Percentiles rank a stretch among this genome's conserved stretches.
Evolutionary conservation across 768 basidiomycete species (phyloP).

Genomic region (Auriscalpium microsporum): DNA sequence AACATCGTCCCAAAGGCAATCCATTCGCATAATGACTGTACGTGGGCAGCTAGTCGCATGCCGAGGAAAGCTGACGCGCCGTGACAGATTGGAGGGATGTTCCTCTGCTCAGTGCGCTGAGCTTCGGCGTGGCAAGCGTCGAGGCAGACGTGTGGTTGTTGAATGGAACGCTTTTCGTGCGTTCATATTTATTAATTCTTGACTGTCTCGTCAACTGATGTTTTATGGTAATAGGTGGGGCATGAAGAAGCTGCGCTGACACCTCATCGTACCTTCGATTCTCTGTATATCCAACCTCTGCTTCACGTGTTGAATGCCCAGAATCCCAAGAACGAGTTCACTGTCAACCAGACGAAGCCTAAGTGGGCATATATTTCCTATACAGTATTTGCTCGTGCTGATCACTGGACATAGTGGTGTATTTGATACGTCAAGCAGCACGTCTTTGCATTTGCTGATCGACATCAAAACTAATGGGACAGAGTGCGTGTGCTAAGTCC

Average conservation of each 20-base stretch:
- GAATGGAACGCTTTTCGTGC: conserved; percentile 35
- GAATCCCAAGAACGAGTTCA: conserved; percentile 37
- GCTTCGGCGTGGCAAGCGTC: conserved; percentile 41
- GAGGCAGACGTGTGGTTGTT: conserved; percentile 47
- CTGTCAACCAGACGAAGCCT: conserved; percentile 28
- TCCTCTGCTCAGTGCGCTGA: conserved; percentile 39
- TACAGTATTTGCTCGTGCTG: neutral
- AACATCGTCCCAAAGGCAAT: conserved; percentile 38
- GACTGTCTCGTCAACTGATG: neutral
- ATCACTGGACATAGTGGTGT: conserved; percentile 30
- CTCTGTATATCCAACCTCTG: conserved; percentile 40
- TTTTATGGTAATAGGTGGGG: conserved; percentile 28
- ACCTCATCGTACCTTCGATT: conserved; percentile 35
- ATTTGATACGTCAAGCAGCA: conserved; percentile 36
- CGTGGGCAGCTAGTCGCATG: neutral
- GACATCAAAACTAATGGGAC: conserved; percentile 45
- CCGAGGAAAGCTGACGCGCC: neutral
- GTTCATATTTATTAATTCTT: conserved; percentile 10
- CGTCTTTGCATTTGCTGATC: conserved; percentile 38
- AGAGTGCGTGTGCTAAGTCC: conserved; percentile 23
- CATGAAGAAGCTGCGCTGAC: conserved; percentile 38
- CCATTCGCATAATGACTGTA: conserved; percentile 52
- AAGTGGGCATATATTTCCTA: conserved; percentile 26
- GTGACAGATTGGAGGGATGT: conserved; percentile 43
- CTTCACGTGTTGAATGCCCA: conserved; percentile 30